These are phyloP conservation scores for Ascochyta viciae-villosae DNA, from an alignment of 2,329 filamentous ascomycete genomes.

Conservation along the genomic window DNA sequence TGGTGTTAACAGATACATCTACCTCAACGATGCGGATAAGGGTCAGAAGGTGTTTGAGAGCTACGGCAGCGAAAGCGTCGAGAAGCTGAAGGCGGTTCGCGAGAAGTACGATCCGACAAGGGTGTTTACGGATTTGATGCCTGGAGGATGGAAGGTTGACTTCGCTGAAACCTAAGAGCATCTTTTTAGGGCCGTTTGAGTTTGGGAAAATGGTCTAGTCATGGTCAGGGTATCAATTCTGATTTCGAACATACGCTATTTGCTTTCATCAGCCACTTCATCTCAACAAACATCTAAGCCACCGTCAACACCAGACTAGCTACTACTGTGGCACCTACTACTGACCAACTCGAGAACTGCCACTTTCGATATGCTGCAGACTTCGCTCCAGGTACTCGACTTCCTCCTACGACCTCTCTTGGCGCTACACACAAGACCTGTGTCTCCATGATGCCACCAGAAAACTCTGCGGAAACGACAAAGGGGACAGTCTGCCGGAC, in stretches of 20 bases:
- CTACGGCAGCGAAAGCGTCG: constrained; percentile 49
- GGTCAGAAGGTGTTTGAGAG: constrained; percentile 51
- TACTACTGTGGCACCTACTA: neutral
- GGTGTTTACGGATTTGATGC: constrained; percentile 50
- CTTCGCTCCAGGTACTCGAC: neutral
- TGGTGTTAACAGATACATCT: constrained; percentile 29
- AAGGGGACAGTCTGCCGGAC: constrained; percentile 6
- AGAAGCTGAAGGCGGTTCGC: constrained; percentile 42
- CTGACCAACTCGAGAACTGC: neutral
- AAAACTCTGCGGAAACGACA: constrained; percentile 5
- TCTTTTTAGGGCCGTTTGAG: no score
- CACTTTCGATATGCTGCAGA: neutral
- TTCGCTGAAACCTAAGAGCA: neutral
- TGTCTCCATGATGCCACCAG: neutral
- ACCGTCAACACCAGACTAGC: neutral
- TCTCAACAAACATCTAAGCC: neutral
- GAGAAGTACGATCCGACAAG: constrained; percentile 49
- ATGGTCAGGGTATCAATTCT: neutral
- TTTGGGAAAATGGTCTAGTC: neutral
- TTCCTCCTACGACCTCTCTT: neutral
- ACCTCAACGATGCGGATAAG: constrained; percentile 33
- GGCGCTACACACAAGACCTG: constrained; percentile 11
- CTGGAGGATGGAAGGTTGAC: constrained; percentile 52
- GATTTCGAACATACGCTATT: neutral
- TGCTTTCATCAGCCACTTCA: neutral